Evolutionary conservation across 2,329 filamentous ascomycete genomes (phyloP).

Genomic region (Aphanocladium album): DNA sequence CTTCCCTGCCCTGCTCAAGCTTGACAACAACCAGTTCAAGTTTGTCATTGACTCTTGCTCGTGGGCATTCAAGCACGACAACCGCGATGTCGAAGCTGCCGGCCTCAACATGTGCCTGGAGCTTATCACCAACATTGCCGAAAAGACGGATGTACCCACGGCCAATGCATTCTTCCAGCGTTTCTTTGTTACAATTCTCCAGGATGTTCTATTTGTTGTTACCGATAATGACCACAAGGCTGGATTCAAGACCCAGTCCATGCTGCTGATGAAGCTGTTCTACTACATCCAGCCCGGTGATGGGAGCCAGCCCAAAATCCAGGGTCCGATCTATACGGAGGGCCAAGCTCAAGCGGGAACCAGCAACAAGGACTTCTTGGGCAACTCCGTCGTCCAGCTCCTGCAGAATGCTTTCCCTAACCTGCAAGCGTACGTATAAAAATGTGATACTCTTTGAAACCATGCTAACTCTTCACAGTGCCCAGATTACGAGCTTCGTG

Average conservation of each 20-base stretch:
- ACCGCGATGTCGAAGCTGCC: conserved; percentile 93
- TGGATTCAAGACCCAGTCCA: conserved; percentile 96
- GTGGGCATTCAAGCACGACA: conserved; percentile 99
- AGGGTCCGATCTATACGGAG: conserved; percentile 80
- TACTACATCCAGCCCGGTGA: conserved; percentile 80
- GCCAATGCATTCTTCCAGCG: conserved; percentile 96
- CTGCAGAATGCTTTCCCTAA: conserved; percentile 91
- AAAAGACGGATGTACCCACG: conserved; percentile 79
- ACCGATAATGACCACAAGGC: conserved; percentile 98
- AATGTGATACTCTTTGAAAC: neutral
- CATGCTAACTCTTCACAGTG: conserved; percentile 46
- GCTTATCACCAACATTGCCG: conserved; percentile 94
- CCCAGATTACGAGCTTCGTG: conserved; percentile 86
- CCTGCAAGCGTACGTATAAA: conserved; percentile 68
- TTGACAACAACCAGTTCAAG: conserved; percentile 96
- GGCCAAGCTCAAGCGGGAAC: conserved; percentile 82
- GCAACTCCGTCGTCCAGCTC: conserved; percentile 78
- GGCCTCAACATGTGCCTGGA: conserved; percentile 98
- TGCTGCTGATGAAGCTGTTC: conserved; percentile 91
- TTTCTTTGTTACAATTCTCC: conserved; percentile 91
- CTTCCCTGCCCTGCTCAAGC: conserved; percentile 88
- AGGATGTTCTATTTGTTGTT: conserved; percentile 97
- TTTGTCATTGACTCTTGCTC: conserved; percentile 99
- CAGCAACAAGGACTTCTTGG: conserved; percentile 84
- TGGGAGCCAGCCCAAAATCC: conserved; percentile 71